These are phyloP conservation scores for Rickenella mellea DNA, from an alignment of 768 basidiomycete species.

Conservation along the genomic window DNA sequence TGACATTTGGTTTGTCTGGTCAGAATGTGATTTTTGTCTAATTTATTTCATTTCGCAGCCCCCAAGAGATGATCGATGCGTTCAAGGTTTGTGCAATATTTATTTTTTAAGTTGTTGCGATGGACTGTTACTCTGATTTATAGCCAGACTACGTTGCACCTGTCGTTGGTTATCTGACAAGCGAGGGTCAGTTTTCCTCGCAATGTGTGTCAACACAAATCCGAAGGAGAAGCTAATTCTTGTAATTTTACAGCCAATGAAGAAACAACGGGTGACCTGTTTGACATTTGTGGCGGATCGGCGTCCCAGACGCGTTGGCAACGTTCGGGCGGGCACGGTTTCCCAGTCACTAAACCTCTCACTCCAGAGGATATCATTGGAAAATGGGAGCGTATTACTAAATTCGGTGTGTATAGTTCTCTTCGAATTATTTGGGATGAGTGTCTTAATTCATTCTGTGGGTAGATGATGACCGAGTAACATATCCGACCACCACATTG, in stretches of 20 bases:
- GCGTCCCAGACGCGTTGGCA: slow-evolving; percentile 91
- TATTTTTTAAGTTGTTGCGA: neutral
- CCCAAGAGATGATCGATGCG: slow-evolving; percentile 79
- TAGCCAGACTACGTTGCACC: slow-evolving; percentile 91
- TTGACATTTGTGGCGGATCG: slow-evolving; percentile 89
- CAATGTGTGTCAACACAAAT: neutral
- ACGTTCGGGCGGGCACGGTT: slow-evolving; percentile 76
- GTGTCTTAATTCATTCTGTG: slow-evolving; percentile 6
- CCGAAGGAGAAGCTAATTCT: neutral
- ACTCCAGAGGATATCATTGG: slow-evolving; percentile 72
- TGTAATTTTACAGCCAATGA: slow-evolving; percentile 42
- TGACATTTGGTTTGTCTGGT: neutral
- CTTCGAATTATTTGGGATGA: neutral
- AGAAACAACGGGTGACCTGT: slow-evolving; percentile 63
- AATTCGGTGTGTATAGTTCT: slow-evolving; percentile 52
- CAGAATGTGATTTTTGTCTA: neutral
- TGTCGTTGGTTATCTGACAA: slow-evolving; percentile 82
- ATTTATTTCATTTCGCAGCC: slow-evolving; percentile 29
- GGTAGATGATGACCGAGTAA: slow-evolving; percentile 71
- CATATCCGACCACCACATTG: slow-evolving; percentile 62
- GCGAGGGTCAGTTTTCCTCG: slow-evolving; percentile 38
- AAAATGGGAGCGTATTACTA: slow-evolving; percentile 78
- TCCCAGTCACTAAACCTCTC: slow-evolving; percentile 67
- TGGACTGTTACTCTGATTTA: neutral
- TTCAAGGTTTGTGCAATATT: slow-evolving; percentile 51